phyloP scores from a whole-genome alignment of 192 early-diverging fungal species.

The Thamnidium elegans region DNA sequence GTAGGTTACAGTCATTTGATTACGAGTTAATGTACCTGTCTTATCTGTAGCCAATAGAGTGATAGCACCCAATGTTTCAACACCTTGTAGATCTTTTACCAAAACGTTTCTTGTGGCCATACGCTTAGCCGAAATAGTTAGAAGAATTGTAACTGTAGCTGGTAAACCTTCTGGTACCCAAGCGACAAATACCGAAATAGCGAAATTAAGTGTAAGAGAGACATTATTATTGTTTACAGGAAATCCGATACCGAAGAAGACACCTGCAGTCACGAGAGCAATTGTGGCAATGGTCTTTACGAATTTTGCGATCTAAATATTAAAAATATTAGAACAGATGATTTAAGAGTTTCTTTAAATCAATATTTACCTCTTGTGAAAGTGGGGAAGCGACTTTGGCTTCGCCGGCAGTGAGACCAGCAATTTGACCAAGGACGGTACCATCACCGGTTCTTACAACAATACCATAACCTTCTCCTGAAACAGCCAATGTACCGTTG shows the following conservation, averaged over 20 bases:
- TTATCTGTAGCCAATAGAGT: constrained; percentile 97
- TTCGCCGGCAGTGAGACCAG: constrained; percentile 78
- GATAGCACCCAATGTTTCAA: constrained; percentile 96
- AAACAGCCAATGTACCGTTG: constrained; percentile 82
- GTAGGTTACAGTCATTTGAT: constrained; percentile 95
- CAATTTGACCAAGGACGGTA: constrained; percentile 96
- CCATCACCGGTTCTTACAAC: constrained; percentile 91
- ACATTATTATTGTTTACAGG: constrained; percentile 58
- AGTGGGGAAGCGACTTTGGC: constrained; percentile 72
- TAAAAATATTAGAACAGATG: neutral
- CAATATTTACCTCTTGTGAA: constrained; percentile 49
- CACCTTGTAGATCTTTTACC: constrained; percentile 94
- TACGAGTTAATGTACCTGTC: constrained; percentile 94
- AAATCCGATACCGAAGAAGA: constrained; percentile 82
- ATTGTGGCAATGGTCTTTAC: constrained; percentile 84
- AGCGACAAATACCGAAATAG: constrained; percentile 84
- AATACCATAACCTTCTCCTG: constrained; percentile 88
- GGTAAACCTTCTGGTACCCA: constrained; percentile 95
- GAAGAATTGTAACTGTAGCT: constrained; percentile 89
- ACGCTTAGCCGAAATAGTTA: constrained; percentile 93
- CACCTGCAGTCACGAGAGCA: constrained; percentile 68
- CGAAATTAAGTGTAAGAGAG: constrained; percentile 80
- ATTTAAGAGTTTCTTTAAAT: neutral
- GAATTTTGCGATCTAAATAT: constrained; percentile 61
- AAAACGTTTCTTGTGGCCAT: constrained; percentile 88